phyloP scores from a whole-genome alignment of 1,284 basidiomycete genomes.

The Grifola frondosa region DNA sequence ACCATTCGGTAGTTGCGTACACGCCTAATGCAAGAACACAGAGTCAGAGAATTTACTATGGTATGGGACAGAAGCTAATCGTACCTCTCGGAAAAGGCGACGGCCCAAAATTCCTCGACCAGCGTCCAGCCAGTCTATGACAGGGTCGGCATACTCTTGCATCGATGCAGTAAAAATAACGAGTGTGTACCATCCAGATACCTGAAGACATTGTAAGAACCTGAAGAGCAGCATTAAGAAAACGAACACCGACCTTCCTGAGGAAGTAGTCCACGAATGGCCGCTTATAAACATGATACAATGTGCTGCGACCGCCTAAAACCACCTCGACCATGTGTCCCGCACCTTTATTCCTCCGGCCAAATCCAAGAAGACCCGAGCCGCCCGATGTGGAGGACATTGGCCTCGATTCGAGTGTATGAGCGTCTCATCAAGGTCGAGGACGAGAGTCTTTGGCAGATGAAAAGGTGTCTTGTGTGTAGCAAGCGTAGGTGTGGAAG shows the following conservation, averaged over 20 bases:
- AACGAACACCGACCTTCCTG: conserved; percentile 68
- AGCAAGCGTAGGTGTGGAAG: conserved; percentile 48
- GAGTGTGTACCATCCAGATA: conserved; percentile 97
- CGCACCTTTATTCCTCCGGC: conserved; percentile 63
- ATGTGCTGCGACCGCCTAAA: conserved; percentile 82
- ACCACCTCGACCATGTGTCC: conserved; percentile 97
- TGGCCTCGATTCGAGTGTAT: conserved; percentile 93
- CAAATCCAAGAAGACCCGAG: conserved; percentile 64
- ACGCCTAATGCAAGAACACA: conserved; percentile 58
- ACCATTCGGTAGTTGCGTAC: conserved; percentile 88
- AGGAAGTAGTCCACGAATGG: conserved; percentile 97
- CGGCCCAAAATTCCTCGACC: conserved; percentile 88
- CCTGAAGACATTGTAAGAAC: conserved; percentile 47
- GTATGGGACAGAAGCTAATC: conserved; percentile 25
- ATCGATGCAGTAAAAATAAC: conserved; percentile 99
- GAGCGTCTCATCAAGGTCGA: conserved; percentile 96
- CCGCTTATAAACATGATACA: conserved; percentile 98
- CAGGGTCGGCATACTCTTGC: conserved; percentile 99
- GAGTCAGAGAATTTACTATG: conserved; percentile 6
- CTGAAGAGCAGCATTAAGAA: background rate
- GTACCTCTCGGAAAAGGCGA: conserved; percentile 89
- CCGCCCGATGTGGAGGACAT: conserved; percentile 49
- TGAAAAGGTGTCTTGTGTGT: conserved; percentile 71
- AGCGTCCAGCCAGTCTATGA: conserved; percentile 99
- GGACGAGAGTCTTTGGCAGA: conserved; percentile 86